Evolutionary conservation across 768 basidiomycete species (phyloP).

Genomic region (Lepiota venenata): DNA sequence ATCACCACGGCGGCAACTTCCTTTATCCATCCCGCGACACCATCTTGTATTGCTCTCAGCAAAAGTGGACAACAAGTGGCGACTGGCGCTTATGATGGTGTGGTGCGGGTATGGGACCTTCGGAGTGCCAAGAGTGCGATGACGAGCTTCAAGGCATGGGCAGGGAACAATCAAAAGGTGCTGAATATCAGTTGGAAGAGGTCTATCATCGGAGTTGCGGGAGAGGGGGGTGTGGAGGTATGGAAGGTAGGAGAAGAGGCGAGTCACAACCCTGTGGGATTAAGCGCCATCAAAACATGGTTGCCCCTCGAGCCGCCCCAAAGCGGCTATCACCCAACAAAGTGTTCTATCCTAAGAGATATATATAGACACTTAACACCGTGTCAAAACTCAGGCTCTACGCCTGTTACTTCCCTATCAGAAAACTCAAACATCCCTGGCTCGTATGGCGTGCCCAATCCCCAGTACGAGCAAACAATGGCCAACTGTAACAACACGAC

Average conservation of each 20-base stretch:
- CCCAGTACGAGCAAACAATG: no score
- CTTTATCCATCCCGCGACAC: slow-evolving; percentile 54
- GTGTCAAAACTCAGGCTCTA: no score
- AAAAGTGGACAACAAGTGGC: slow-evolving; percentile 48
- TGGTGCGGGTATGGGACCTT: slow-evolving; percentile 76
- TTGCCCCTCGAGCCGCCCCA: no score
- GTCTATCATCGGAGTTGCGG: slow-evolving; percentile 55
- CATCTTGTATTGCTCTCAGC: slow-evolving; percentile 51
- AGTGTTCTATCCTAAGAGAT: no score
- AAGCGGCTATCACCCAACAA: no score
- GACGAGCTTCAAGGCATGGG: slow-evolving; percentile 60
- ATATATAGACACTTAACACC: no score
- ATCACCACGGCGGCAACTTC: slow-evolving; percentile 20
- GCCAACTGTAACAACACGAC: no score
- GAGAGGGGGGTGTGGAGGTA: slow-evolving; percentile 62
- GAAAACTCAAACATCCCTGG: no score
- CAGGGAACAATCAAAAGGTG: slow-evolving; percentile 49
- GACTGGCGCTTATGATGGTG: slow-evolving; percentile 76
- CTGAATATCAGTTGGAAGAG: slow-evolving; percentile 55
- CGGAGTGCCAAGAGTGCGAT: slow-evolving; percentile 65
- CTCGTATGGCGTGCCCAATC: no score
- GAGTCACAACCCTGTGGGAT: background rate
- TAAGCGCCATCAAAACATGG: no score
- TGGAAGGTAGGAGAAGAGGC: slow-evolving; percentile 51
- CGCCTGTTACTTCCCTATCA: no score